Percentiles rank a stretch among this genome's conserved stretches.
These are phyloP conservation scores for Pseudogymnoascus sp. DNA, from an alignment of 2,329 filamentous ascomycete species.

Conservation along the genomic window DNA sequence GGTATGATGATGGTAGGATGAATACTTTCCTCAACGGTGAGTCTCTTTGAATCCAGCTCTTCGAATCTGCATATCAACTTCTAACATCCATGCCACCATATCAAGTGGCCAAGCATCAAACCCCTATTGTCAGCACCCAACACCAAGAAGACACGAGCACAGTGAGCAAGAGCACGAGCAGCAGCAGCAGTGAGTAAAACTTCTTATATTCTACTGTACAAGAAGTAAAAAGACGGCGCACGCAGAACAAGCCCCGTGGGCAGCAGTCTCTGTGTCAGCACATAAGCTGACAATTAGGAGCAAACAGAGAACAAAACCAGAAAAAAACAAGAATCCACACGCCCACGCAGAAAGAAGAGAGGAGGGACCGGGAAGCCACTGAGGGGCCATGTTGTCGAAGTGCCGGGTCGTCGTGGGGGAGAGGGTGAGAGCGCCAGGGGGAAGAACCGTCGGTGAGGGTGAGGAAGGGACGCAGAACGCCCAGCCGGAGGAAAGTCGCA, in stretches of 20 bases:
- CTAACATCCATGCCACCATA: background rate
- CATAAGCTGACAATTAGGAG: background rate
- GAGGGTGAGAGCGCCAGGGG: background rate
- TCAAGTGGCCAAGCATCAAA: background rate
- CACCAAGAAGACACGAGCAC: background rate
- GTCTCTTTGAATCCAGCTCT: background rate
- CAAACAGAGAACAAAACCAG: background rate
- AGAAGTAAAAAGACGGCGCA: background rate
- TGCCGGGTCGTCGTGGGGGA: background rate
- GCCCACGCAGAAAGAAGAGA: background rate
- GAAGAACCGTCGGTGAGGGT: background rate
- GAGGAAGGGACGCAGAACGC: background rate
- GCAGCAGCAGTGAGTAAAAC: background rate
- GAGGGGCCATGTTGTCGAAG: background rate
- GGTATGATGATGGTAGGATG: background rate
- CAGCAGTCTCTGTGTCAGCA: background rate
- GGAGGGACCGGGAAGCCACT: background rate
- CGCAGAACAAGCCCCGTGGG: background rate
- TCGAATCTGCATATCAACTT: background rate
- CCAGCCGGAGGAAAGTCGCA: background rate
- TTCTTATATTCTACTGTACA: background rate
- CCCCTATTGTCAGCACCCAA: background rate
- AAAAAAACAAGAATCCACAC: background rate
- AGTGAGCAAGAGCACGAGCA: background rate
- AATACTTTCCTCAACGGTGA: background rate